A percentile compares a stretch with the other conserved stretches of the same genome.
Conservation (phyloP, 805 yeast genomes). For the Candida montana region DNA sequence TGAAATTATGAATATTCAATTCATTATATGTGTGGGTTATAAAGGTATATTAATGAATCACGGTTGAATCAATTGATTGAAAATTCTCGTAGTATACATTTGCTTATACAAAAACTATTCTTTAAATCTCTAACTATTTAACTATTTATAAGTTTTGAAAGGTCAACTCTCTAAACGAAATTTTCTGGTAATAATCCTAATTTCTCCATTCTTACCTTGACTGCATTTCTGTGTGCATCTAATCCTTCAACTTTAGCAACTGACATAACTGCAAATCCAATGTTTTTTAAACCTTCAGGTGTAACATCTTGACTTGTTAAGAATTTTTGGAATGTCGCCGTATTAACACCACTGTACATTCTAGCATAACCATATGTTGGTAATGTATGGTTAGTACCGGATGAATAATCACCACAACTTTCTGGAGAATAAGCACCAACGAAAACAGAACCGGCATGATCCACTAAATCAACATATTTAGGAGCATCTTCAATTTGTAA, state of each 20-base stretch:
- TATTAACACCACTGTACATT: conserved; percentile 96
- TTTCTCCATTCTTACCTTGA: conserved; percentile 83
- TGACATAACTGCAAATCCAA: conserved; percentile 95
- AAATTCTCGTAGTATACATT: no score
- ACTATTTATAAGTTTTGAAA: neutral
- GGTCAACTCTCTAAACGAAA: conserved; percentile 21
- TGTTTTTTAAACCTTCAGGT: conserved; percentile 74
- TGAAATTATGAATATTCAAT: conserved; percentile 25
- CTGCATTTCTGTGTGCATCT: conserved; percentile 97
- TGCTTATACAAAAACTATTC: no score
- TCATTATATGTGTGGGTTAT: no score
- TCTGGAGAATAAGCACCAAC: conserved; percentile 97
- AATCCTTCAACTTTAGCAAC: conserved; percentile 95
- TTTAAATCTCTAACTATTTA: no score
- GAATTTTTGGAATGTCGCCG: conserved; percentile 91
- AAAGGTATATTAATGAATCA: no score
- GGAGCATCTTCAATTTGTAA: conserved; percentile 81
- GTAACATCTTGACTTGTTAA: conserved; percentile 91
- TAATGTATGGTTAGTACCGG: conserved; percentile 97
- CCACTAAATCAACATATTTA: conserved; percentile 62
- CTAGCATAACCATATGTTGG: conserved; percentile 99
- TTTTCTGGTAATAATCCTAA: conserved; percentile 46
- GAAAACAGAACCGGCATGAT: conserved; percentile 94
- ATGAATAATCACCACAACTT: conserved; percentile 96
- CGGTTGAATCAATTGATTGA: no score